Evolutionary conservation across 176 grass and related monocot species (phyloP).

Genomic region (Rhynchospora tenuis): DNA sequence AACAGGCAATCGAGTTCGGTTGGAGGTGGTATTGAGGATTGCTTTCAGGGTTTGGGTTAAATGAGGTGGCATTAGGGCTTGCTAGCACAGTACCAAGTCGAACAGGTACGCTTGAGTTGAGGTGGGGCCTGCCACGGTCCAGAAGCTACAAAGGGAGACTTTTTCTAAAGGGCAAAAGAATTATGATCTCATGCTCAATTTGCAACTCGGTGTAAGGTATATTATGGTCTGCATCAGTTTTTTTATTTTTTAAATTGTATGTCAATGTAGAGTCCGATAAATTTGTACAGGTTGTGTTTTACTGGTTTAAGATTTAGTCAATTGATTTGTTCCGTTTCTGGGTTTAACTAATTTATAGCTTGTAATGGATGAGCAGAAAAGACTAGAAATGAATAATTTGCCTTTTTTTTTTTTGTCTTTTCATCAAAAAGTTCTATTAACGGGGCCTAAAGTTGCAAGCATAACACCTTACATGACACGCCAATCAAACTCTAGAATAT

Average conservation of each 20-base stretch:
- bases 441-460: no score
- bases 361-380: not conserved
- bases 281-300: not conserved
- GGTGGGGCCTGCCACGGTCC: slow-evolving; percentile 10
- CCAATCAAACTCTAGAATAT: no score
- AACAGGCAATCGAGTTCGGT: not conserved
- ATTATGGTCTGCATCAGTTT: not conserved
- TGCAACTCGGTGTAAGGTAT: slow-evolving; percentile 93
- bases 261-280: slow-evolving; percentile 1
- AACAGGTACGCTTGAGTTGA: slow-evolving; percentile 36
- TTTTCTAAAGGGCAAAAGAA: slow-evolving; percentile 91
- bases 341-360: no score
- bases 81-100: slow-evolving; percentile 14
- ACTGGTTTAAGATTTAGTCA: not conserved
- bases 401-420: not conserved
- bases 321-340: not conserved
- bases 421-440: not conserved
- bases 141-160: slow-evolving; percentile 57
- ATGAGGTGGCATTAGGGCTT: not conserved
- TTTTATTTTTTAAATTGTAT: not conserved
- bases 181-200: slow-evolving; percentile 98
- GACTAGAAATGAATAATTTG: not conserved
- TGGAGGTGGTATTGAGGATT: slow-evolving; percentile 26
- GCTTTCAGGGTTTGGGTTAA: not conserved
- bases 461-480: no score